Conservation (phyloP, 495 filamentous ascomycete species). For the Podospora pseudocomata region DNA sequence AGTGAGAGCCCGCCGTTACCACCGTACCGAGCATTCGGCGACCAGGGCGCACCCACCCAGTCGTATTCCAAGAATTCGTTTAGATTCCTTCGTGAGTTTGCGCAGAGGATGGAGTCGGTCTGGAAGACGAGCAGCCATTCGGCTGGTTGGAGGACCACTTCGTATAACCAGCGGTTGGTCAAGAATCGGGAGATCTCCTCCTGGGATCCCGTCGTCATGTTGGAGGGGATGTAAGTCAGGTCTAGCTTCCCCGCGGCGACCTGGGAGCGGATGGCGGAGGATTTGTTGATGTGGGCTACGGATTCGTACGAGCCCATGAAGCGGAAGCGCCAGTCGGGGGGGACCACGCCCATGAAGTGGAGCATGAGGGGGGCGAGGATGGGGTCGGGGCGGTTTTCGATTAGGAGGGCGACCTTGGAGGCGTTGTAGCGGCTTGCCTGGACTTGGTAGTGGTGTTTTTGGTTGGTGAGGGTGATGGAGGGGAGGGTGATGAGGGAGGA, state of each 20-base stretch:
- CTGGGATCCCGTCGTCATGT: conserved; percentile 41
- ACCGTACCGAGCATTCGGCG: conserved; percentile 38
- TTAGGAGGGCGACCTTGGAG: conserved; percentile 49
- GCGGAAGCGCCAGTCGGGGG: conserved; percentile 52
- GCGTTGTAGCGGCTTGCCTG: conserved; percentile 39
- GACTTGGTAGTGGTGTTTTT: conserved; percentile 25
- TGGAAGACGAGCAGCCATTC: conserved; percentile 49
- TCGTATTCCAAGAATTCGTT: conserved; percentile 51
- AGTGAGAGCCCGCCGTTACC: conserved; percentile 51
- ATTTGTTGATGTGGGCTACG: conserved; percentile 37
- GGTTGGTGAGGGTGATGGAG: conserved; percentile 23
- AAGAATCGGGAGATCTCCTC: conserved; percentile 47
- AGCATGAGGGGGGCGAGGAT: conserved; percentile 47
- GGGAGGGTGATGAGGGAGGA: conserved; percentile 24
- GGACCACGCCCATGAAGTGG: conserved; percentile 51
- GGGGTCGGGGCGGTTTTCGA: conserved; percentile 45
- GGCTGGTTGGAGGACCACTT: conserved; percentile 38
- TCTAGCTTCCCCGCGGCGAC: conserved; percentile 45
- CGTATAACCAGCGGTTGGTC: conserved; percentile 46
- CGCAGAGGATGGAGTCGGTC: conserved; percentile 50
- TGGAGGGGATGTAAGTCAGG: conserved; percentile 42
- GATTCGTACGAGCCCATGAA: conserved; percentile 46
- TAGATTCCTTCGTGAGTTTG: conserved; percentile 42
- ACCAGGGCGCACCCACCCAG: conserved; percentile 53
- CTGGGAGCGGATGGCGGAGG: conserved; percentile 37